Conservation (phyloP, 345 rosid species). For the Heritiera littoralis region DNA sequence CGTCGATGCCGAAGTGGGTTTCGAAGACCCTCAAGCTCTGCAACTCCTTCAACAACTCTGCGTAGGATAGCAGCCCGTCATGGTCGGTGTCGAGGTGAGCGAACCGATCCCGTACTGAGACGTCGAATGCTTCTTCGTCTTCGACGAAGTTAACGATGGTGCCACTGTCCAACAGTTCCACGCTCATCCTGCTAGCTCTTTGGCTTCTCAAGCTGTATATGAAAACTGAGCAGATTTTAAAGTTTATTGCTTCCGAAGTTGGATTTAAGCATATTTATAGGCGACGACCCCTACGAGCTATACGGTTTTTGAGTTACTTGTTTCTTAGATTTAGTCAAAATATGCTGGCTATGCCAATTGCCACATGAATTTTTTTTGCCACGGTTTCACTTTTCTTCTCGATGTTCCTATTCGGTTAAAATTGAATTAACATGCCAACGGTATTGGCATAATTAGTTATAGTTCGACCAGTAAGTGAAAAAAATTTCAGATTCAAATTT, state of each 20-base stretch:
- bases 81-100: constrained; percentile 36
- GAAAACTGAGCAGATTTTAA: background rate
- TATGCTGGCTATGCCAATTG: background rate
- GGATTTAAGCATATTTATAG: background rate
- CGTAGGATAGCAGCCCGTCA: constrained; percentile 45
- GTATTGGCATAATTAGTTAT: too few relatives aligned
- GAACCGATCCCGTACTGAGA: constrained; percentile 28
- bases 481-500: too few relatives aligned
- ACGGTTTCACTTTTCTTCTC: too few relatives aligned
- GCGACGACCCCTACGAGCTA: background rate
- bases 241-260: background rate
- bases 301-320: background rate
- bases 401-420: too few relatives aligned
- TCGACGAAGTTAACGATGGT: constrained; percentile 44
- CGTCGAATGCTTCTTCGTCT: constrained; percentile 49
- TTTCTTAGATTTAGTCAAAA: background rate
- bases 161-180: constrained; percentile 38
- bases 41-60: constrained; percentile 47
- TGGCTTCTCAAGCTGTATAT: background rate
- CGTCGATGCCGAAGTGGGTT: constrained; percentile 29
- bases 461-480: too few relatives aligned
- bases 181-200: constrained; percentile 36
- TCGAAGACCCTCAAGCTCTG: constrained; percentile 31
- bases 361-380: too few relatives aligned
- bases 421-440: too few relatives aligned